Percentiles rank a stretch among this genome's conserved stretches.
Conservation (phyloP, 2,329 filamentous ascomycete genomes). For the Cytospora piceae region DNA sequence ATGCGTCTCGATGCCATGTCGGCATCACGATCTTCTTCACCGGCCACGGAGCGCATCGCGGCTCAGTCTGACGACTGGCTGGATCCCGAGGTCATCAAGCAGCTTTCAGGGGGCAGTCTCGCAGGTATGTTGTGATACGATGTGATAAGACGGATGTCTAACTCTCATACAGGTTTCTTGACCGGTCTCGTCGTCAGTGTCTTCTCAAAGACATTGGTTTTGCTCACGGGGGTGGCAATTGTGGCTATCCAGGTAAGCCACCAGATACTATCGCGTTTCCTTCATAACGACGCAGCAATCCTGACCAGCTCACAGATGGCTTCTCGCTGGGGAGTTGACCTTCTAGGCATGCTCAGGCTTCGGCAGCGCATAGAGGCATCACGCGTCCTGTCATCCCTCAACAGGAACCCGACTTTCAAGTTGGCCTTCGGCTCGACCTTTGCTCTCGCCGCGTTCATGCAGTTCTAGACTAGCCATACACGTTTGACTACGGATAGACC, state of each 20-base stretch:
- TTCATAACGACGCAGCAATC: background rate
- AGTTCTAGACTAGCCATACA: conserved; percentile 39
- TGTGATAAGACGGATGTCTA: background rate
- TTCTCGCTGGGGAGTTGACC: conserved; percentile 47
- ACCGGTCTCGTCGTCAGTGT: conserved; percentile 67
- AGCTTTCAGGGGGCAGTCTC: conserved; percentile 60
- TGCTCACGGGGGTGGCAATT: conserved; percentile 68
- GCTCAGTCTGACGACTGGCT: conserved; percentile 34
- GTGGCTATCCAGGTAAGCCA: conserved; percentile 63
- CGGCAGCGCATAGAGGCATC: conserved; percentile 44
- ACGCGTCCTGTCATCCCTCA: conserved; percentile 52
- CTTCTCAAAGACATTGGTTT: conserved; percentile 71
- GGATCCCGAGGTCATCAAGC: conserved; percentile 45
- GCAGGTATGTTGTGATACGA: conserved; percentile 43
- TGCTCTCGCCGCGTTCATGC: conserved; percentile 68
- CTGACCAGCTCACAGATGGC: conserved; percentile 42
- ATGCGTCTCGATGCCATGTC: conserved; percentile 37
- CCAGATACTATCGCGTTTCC: background rate
- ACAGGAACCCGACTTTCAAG: conserved; percentile 66
- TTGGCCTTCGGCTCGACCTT: conserved; percentile 74
- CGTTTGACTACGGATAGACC: conserved; percentile 8
- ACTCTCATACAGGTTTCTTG: conserved; percentile 55
- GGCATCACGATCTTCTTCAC: conserved; percentile 20
- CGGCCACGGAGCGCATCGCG: conserved; percentile 31
- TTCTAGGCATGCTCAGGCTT: conserved; percentile 43